phyloP scores from a whole-genome alignment of 441 rosid genomes.

The Codiaeum variegatum region DNA sequence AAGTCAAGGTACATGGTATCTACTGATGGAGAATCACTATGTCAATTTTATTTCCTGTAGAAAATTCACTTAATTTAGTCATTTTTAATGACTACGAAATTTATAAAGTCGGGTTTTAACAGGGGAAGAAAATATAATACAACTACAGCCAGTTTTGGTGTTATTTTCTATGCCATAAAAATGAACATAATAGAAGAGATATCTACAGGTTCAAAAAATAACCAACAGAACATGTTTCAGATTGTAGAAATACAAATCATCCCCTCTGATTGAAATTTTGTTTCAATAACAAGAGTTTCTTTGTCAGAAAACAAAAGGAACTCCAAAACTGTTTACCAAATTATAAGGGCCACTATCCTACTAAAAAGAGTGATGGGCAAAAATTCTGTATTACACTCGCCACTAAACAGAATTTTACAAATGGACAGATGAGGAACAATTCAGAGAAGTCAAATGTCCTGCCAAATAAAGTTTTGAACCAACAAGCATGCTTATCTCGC shows the following conservation, averaged over 20 bases:
- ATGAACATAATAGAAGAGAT: neutral
- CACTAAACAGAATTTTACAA: neutral
- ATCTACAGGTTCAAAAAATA: neutral
- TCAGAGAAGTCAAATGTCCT: too few relatives aligned
- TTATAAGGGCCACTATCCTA: neutral
- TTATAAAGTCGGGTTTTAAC: constrained; percentile 15
- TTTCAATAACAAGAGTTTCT: neutral
- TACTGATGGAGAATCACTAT: too few relatives aligned
- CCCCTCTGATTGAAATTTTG: neutral
- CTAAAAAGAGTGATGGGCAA: neutral
- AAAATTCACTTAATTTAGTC: too few relatives aligned
- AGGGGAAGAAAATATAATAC: neutral
- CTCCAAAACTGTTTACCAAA: neutral
- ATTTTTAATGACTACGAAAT: neutral
- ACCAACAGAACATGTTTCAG: neutral
- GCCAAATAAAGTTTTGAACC: too few relatives aligned
- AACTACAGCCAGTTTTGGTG: neutral
- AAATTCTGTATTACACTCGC: neutral
- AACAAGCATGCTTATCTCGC: too few relatives aligned
- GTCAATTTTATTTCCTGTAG: too few relatives aligned
- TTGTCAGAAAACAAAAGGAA: neutral
- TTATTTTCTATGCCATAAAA: neutral
- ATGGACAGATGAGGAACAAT: neutral
- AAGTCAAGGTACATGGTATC: too few relatives aligned
- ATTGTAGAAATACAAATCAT: neutral